Conservation (phyloP, 208 protist genomes). For the Trypanosomatidae sp. region DNA sequence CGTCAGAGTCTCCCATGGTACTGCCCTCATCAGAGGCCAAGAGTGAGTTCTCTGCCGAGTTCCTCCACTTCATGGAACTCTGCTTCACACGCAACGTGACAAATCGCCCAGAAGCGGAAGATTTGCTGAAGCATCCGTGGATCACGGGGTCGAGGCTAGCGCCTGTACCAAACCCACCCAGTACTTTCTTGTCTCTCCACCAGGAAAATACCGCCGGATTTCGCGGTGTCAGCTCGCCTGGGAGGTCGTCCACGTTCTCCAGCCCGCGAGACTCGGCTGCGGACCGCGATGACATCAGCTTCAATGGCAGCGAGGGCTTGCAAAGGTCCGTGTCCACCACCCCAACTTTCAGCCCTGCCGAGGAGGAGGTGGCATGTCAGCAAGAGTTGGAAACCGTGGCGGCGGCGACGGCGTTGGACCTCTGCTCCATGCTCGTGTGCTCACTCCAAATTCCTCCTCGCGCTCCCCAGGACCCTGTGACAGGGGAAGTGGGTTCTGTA, state of each 20-base stretch:
- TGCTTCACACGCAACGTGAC: conserved; percentile 82
- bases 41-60: conserved; percentile 69
- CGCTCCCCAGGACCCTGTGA: conserved; percentile 1
- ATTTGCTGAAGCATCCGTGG: conserved; percentile 86
- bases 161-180: conserved; percentile 11
- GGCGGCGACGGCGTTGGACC: conserved; percentile 66
- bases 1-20: conserved; percentile 76
- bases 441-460: conserved; percentile 26
- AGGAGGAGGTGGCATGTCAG: conserved; percentile 71
- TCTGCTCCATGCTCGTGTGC: conserved; percentile 61
- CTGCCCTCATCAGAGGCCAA: conserved; percentile 41
- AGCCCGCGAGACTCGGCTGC: conserved; percentile 34
- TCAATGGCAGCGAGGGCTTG: conserved; percentile 26
- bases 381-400: conserved; percentile 75
- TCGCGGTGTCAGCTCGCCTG: conserved; percentile 14
- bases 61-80: conserved; percentile 84
- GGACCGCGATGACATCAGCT: conserved; percentile 32
- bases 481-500: conserved; percentile 12
- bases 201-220: conserved; percentile 16
- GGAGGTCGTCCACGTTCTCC: conserved; percentile 34
- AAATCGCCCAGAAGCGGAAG: conserved; percentile 59
- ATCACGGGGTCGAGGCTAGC: conserved; percentile 47
- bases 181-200: conserved; percentile 22
- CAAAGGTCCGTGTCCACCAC: conserved; percentile 27
- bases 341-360: conserved; percentile 23